Evolutionary conservation across 768 basidiomycete genomes (phyloP).

Genomic region (Amyloporia xantha): DNA sequence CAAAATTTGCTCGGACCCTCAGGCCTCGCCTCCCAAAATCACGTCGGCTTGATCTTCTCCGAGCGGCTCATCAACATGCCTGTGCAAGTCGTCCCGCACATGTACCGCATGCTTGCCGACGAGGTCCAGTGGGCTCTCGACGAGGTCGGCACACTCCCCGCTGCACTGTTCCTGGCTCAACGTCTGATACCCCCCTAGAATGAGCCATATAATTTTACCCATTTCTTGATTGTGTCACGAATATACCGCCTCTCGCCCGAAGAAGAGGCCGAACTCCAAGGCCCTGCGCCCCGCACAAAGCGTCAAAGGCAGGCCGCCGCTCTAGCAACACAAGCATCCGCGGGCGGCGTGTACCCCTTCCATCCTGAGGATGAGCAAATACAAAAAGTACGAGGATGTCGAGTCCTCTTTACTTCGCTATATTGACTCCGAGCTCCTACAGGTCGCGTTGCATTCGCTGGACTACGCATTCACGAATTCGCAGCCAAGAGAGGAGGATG

Average conservation of each 20-base stretch:
- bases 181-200: too few species aligned
- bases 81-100: conserved; percentile 83
- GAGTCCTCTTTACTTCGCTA: not conserved
- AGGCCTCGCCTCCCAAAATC: conserved; percentile 31
- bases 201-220: conserved; percentile 63
- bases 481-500: conserved; percentile 51
- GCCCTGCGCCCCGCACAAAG: conserved; percentile 30
- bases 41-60: conserved; percentile 80
- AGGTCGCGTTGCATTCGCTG: conserved; percentile 47
- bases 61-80: conserved; percentile 96
- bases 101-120: conserved; percentile 83
- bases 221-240: conserved; percentile 71
- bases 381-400: conserved; percentile 47
- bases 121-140: conserved; percentile 72
- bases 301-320: conserved; percentile 35
- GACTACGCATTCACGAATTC: conserved; percentile 50
- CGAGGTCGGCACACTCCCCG: conserved; percentile 54
- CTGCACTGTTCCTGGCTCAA: not conserved
- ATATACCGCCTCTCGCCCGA: conserved; percentile 68
- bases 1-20: conserved; percentile 39
- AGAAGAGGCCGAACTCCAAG: conserved; percentile 54
- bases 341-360: conserved; percentile 57
- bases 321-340: conserved; percentile 23
- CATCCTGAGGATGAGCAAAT: conserved; percentile 84
- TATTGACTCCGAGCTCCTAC: not conserved